A percentile compares a stretch with the other conserved stretches of the same genome.
Conservation (phyloP, 192 early-diverging fungal species). For the Glomus cerebriforme region DNA sequence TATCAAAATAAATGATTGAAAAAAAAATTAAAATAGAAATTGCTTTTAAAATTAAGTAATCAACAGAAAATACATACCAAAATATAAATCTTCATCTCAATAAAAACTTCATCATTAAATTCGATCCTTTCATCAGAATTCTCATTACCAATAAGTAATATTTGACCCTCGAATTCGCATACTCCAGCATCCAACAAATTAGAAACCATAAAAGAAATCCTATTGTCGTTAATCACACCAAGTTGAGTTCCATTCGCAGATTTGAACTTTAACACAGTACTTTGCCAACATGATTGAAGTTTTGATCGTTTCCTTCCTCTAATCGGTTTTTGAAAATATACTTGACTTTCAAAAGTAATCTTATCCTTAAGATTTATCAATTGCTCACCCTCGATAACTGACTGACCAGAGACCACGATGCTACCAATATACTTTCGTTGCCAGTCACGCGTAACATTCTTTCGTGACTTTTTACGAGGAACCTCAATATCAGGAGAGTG, state of each 20-base stretch:
- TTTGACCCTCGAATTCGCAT: constrained; percentile 48
- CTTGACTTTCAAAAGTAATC: not conserved
- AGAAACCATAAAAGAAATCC: constrained; percentile 34
- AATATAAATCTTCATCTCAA: not conserved
- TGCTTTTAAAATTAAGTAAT: too few relatives aligned
- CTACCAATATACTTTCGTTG: not conserved
- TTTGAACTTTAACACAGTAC: not conserved
- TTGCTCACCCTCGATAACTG: not conserved
- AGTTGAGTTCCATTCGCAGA: not conserved
- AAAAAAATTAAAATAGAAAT: not conserved
- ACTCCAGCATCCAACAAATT: constrained; percentile 50
- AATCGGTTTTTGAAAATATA: not conserved
- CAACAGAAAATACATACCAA: not conserved
- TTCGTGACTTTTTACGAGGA: not conserved
- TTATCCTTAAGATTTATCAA: not conserved
- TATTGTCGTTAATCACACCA: not conserved
- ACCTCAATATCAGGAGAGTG: not conserved
- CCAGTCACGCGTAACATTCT: not conserved
- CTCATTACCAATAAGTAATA: constrained; percentile 29
- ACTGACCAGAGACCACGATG: not conserved
- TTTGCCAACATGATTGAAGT: not conserved
- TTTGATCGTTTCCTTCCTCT: not conserved
- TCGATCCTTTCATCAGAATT: constrained; percentile 42
- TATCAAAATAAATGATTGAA: constrained; percentile 35
- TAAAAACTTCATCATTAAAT: constrained; percentile 14